Conservation (phyloP, 805 yeast genomes). For the Myxozyma lipomycoides region DNA sequence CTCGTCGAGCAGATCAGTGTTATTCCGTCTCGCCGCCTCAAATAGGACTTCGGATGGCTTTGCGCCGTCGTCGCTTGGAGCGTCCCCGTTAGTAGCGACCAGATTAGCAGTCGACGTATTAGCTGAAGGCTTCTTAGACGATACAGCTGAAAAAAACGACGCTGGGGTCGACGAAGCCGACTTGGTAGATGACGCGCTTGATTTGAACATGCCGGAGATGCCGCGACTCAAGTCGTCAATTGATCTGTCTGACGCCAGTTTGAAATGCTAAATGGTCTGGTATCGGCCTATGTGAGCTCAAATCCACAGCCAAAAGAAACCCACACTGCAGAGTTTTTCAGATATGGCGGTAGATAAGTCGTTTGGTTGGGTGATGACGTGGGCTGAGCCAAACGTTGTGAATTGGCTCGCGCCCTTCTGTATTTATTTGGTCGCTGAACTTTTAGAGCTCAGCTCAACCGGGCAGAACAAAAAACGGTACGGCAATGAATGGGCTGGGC, state of each 20-base stretch:
- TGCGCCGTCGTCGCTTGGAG: conserved; percentile 56
- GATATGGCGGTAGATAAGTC: too few species aligned
- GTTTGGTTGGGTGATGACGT: too few species aligned
- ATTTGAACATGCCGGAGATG: conserved; percentile 3
- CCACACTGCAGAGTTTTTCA: too few species aligned
- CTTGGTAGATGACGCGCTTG: conserved; percentile 1
- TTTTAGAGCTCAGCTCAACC: too few species aligned
- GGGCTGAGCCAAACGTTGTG: too few species aligned
- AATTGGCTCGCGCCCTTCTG: too few species aligned
- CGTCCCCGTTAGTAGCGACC: neutral
- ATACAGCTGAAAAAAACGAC: too few species aligned
- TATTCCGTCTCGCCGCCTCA: conserved; percentile 86
- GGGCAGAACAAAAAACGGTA: too few species aligned
- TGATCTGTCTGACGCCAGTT: neutral
- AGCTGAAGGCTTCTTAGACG: neutral
- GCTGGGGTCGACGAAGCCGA: conserved; percentile 8
- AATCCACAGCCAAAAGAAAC: too few species aligned
- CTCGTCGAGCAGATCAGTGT: conserved; percentile 63
- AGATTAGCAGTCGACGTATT: neutral
- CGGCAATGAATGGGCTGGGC: too few species aligned
- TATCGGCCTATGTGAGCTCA: neutral
- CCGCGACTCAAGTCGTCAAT: conserved; percentile 4
- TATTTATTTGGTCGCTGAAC: too few species aligned
- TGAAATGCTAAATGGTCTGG: neutral
- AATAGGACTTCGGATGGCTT: conserved; percentile 70